These are phyloP conservation scores for Paecilomyces niveus DNA, from an alignment of 2,329 filamentous ascomycete genomes.

Conservation along the genomic window DNA sequence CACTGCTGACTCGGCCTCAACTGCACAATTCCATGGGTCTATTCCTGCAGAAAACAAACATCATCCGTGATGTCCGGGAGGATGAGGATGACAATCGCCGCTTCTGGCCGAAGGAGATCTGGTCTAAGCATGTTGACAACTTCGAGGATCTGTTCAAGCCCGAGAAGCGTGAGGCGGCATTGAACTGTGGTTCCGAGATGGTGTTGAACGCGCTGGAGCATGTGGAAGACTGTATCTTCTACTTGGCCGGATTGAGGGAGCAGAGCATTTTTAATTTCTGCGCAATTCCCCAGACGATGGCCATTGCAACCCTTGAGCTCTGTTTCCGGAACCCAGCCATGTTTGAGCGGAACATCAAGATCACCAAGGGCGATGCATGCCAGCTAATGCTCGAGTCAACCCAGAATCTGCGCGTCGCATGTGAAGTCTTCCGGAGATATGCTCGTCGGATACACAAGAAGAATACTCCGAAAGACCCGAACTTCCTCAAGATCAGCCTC, in stretches of 20 bases:
- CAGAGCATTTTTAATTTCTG: constrained; percentile 99
- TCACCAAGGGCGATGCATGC: constrained; percentile 91
- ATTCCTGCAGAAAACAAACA: constrained; percentile 97
- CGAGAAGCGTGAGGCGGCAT: constrained; percentile 66
- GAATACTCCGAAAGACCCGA: constrained; percentile 89
- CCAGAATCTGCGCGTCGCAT: constrained; percentile 77
- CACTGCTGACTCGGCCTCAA: constrained; percentile 67
- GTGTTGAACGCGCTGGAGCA: constrained; percentile 81
- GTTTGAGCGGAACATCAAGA: constrained; percentile 86
- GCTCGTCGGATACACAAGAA: constrained; percentile 78
- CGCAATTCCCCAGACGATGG: constrained; percentile 94
- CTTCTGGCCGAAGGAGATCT: constrained; percentile 95
- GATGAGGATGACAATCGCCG: constrained; percentile 79
- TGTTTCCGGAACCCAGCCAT: constrained; percentile 87
- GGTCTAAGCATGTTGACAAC: constrained; percentile 86
- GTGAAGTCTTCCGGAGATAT: constrained; percentile 73
- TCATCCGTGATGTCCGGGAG: constrained; percentile 90
- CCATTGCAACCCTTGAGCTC: constrained; percentile 85
- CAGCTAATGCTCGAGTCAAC: constrained; percentile 86
- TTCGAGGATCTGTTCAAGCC: constrained; percentile 88
- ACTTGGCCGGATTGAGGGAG: constrained; percentile 88
- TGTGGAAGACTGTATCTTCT: constrained; percentile 91
- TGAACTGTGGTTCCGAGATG: constrained; percentile 90
- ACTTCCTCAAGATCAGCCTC: constrained; percentile 84
- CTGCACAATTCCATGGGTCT: constrained; percentile 95